Conservation (phyloP, 768 basidiomycete species). For the Lactifluus volemus region DNA sequence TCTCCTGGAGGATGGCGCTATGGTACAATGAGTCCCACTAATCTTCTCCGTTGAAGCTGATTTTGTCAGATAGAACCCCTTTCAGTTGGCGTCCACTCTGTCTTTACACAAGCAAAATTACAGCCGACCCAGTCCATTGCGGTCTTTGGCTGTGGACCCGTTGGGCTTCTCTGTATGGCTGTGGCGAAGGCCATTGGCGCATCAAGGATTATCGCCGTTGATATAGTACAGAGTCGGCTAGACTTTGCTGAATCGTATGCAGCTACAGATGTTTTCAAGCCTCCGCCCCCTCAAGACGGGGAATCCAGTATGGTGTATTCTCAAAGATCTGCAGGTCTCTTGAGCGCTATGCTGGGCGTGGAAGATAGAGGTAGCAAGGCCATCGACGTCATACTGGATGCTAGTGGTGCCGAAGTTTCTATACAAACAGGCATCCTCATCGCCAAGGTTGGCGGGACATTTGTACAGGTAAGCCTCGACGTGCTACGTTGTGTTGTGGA, state of each 20-base stretch:
- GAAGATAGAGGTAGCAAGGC: constrained; percentile 58
- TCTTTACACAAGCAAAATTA: constrained; percentile 66
- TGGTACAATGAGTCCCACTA: constrained; percentile 41
- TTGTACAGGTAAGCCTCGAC: constrained; percentile 45
- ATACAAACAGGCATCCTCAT: constrained; percentile 80
- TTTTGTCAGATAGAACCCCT: constrained; percentile 78
- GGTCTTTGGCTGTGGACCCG: constrained; percentile 86
- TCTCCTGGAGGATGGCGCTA: constrained; percentile 92
- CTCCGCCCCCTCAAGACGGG: constrained; percentile 47
- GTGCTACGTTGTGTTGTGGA: neutral
- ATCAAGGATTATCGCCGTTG: constrained; percentile 73
- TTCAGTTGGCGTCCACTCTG: constrained; percentile 85
- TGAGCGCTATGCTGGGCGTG: constrained; percentile 59
- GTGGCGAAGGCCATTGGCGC: constrained; percentile 94
- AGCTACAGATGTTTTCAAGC: constrained; percentile 68
- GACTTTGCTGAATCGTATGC: constrained; percentile 82
- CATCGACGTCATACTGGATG: constrained; percentile 85
- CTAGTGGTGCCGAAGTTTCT: constrained; percentile 87
- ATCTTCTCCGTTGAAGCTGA: neutral
- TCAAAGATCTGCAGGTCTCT: constrained; percentile 53
- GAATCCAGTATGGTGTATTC: constrained; percentile 69
- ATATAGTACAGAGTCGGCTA: constrained; percentile 66
- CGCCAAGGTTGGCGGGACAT: constrained; percentile 66
- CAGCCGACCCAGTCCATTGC: constrained; percentile 67
- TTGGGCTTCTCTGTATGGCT: constrained; percentile 86